Evolutionary conservation across 2,329 filamentous ascomycete species (phyloP), one percentile per base, ranked within the genome.

Genomic region (Colletotrichum filicis): DNA sequence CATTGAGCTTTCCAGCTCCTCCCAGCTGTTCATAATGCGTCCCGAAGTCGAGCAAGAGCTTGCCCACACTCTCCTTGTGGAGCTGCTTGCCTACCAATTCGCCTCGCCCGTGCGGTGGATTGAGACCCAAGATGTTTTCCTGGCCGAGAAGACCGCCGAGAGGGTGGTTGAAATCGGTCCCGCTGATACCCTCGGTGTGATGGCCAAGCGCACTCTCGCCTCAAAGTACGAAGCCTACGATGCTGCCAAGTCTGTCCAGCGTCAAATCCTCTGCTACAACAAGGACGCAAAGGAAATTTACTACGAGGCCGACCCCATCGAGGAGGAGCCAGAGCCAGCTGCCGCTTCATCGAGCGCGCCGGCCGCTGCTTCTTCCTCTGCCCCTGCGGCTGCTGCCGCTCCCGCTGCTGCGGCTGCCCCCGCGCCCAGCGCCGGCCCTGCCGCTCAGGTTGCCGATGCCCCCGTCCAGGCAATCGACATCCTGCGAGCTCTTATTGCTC

Each of bases 271-370:
- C 70, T 98, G 97, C 88, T 99, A 98, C 88, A 98, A 98, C 89
- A 99, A 99, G 85, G 97, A 99, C 81, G 94, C 95, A 69, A 98
- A 98, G 84, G 97, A 99, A 84, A 99, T 99, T 76, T 99, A 99
- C 88, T 99, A 99, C 85, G 96, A 98, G 81, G 95, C 97, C 57
- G 97, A 99, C 80, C 97, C 97, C 0, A 88, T 97, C 35, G 95
- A 97, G 80, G 97, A 99, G 71, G 97, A 98, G 84, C 90, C 93
- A 59, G 93, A 93, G 79, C 86, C 92, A 1, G 82, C 87, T 14
- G 84, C 88, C 28, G 81, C 85, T 74, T 82, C 89, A 66, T 81
- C 86, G 19, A 80, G 87, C 49, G 80, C 88, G 61, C 79, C 87
- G 6, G 82, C 88, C 4, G 80, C 88, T 52, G 83, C 88, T 42